Conservation (phyloP, 805 yeast genomes). For the Myxozyma monticola region DNA sequence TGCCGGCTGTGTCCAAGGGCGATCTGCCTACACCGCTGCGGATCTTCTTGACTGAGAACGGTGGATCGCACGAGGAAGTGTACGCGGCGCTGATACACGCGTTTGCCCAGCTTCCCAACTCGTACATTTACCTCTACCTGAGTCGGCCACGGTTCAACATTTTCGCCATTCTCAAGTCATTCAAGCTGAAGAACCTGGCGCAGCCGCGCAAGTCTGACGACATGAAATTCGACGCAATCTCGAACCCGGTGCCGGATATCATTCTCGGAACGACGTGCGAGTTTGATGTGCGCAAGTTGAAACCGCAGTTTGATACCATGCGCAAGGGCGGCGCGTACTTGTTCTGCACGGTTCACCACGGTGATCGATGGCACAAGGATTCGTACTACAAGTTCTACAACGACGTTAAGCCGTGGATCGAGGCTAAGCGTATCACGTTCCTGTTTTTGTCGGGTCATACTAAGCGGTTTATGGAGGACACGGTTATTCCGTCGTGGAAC, state of each 20-base stretch:
- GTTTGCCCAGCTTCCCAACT: constrained; percentile 28
- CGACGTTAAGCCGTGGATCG: constrained; percentile 28
- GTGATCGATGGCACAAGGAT: constrained; percentile 27
- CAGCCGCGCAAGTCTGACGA: constrained; percentile 22
- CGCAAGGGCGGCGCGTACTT: constrained; percentile 23
- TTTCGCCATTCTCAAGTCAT: constrained; percentile 22
- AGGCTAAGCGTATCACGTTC: constrained; percentile 23
- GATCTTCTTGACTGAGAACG: constrained; percentile 24
- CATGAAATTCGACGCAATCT: constrained; percentile 20
- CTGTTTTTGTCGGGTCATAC: constrained; percentile 28
- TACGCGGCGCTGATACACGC: constrained; percentile 29
- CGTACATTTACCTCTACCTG: constrained; percentile 27
- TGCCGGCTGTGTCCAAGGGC: constrained; percentile 20
- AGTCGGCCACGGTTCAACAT: constrained; percentile 27
- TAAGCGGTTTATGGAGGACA: constrained; percentile 18
- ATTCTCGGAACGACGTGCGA: constrained; percentile 30
- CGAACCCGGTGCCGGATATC: constrained; percentile 25
- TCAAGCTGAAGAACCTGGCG: constrained; percentile 19
- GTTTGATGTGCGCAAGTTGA: constrained; percentile 20
- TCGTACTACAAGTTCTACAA: constrained; percentile 23
- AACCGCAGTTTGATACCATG: constrained; percentile 16
- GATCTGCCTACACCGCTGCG: constrained; percentile 26
- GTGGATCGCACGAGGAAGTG: constrained; percentile 30
- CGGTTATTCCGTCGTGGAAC: constrained; percentile 23
- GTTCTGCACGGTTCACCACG: constrained; percentile 30